Base-by-base conservation (phyloP, 2,329 filamentous ascomycete species). In the Alternaria sp. region DNA sequence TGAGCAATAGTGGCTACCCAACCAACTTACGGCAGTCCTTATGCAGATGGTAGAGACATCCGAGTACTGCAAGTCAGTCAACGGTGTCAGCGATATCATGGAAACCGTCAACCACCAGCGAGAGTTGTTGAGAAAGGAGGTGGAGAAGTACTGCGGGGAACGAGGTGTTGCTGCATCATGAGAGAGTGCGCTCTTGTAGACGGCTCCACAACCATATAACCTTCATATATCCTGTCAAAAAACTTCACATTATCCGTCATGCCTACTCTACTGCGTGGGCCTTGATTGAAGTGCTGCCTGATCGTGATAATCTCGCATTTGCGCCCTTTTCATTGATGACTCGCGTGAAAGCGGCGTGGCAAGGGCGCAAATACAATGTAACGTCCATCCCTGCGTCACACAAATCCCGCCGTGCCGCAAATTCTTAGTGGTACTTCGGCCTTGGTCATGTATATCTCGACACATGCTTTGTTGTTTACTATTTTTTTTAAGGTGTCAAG, bases 21-120 rank as follows among this genome's bases (percentile, higher is more conserved):
- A 93, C 77, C 91, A 94, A 80, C 82, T 94, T 46, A 83, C 86
- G 63, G 90, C 91, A 1, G 89, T 93, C 11, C 82, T 94, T 77
- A 81, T 83, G 11, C 84, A 91, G 71, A 93, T 93, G 89, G 78
- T 81, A 23, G 79, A 83, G 34, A 81, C 90, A 2, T 84, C 85
- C 65, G 79, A 79, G 29, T 77, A 75, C 55, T 79, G 84, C 46
- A 79, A 75, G 46, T 81, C 78, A 40, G 74, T 73, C 50, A 78
- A 80, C 28, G 80, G 80, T 13, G 80, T 87, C 46, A 80, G 81
- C 58, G 84, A 86, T 40, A 87, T 93, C 70, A 90, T 92, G 86
- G 88, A 90, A 17, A 80, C 82, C 21, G 88, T 87, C 1, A 76
- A 82, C 45, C 80, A 85, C 54, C 90, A 92, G 81, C 83, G 83